Base-by-base conservation (phyloP, 306 rosid species). In the Malus orientalis region DNA sequence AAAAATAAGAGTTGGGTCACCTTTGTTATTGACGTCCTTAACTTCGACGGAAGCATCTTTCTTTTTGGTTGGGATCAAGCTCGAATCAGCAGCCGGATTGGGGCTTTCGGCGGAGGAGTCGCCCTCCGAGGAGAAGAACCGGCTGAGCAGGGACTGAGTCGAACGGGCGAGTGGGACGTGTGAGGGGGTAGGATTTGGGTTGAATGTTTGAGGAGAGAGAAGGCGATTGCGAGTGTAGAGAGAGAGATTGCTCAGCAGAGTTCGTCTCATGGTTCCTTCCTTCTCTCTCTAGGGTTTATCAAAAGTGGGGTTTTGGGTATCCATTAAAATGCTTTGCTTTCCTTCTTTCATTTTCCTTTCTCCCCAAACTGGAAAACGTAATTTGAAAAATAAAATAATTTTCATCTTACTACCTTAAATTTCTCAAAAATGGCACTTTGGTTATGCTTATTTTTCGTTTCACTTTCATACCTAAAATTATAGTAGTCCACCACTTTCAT, bases 11-110 rank as follows among this genome's bases (percentile, higher is more conserved):
- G 27, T 62, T 51, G 20, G 55, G 65, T 64, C 45, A 92, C 97
- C 96, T 88, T 90, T 86, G 88, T 87, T 83, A 62, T 25, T 44
- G 72, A 90, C 81, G 55, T 92, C 90, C 51, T 88, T 45, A 8
- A 80, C 68, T 2, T 76, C 81, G 12, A 73, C 12, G 32, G 86
- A 12, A 19, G 19, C 20, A 54, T 27, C 73, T 18, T 67, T 54
- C 49, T 80, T 76, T 23, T 38, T 23, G 55, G 55, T 51, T 79
- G 77, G 7, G 60, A 62, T 30, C 71, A 45, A 66, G 49, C 54
- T 68, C 5, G 75, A 13, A 14, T 71, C 76, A 23, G 74, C 36
- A 44, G 54, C 55, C 14, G 79, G 54, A 8, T 55, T 70, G 11
- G 81, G 65, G 73, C 23, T 78, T 57, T 74, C 76, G 15, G 47